Conservation (phyloP, 441 rosid genomes). For the Hura crepitans region DNA sequence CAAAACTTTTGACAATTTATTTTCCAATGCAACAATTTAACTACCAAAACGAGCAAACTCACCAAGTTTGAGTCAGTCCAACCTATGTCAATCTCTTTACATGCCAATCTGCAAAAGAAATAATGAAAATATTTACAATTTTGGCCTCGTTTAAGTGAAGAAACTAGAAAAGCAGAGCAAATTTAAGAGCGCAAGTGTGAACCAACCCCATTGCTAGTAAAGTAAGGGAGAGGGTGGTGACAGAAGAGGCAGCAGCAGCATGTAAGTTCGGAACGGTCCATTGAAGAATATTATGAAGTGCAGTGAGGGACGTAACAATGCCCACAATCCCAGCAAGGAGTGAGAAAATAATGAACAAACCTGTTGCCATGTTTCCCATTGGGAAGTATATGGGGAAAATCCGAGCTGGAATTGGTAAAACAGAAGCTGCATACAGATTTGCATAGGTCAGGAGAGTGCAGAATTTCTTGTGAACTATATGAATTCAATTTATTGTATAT, state of each 20-base stretch:
- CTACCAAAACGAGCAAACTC: too few species aligned
- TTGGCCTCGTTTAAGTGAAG: neutral
- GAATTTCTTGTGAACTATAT: neutral
- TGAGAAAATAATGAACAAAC: conserved; percentile 58
- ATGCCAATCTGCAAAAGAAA: conserved; percentile 56
- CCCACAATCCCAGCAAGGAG: conserved; percentile 78
- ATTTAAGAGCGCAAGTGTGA: too few species aligned
- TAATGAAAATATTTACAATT: neutral
- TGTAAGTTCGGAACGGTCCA: conserved; percentile 49
- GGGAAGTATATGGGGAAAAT: conserved; percentile 85
- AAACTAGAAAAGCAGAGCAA: neutral
- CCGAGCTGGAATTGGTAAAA: conserved; percentile 55
- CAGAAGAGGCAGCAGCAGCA: conserved; percentile 64
- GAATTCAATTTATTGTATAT: too few species aligned
- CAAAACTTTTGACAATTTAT: too few species aligned
- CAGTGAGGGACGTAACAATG: conserved; percentile 66
- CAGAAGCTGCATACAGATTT: conserved; percentile 47
- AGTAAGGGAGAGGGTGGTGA: conserved; percentile 63
- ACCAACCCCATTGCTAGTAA: conserved; percentile 87
- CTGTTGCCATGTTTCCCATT: conserved; percentile 82
- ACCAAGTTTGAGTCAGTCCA: conserved; percentile 74
- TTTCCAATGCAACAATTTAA: too few species aligned
- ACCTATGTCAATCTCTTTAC: conserved; percentile 73
- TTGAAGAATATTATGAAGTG: conserved; percentile 42
- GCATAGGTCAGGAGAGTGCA: neutral